Conservation (phyloP, 345 rosid species). For the Camelina laxa region DNA sequence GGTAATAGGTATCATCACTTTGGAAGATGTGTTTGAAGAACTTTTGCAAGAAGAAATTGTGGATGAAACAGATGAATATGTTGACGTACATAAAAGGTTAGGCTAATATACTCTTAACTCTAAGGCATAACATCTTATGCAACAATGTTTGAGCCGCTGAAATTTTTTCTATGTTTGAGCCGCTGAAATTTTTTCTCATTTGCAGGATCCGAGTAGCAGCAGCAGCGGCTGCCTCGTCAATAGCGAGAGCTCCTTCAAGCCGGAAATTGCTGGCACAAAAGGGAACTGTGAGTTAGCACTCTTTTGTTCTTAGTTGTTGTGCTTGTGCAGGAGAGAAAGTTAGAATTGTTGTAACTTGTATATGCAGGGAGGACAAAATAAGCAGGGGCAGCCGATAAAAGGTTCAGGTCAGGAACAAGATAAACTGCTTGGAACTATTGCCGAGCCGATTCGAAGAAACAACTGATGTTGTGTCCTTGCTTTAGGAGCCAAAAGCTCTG, state of each 20-base stretch:
- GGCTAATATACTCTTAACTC: not conserved
- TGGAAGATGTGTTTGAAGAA: constrained; percentile 98
- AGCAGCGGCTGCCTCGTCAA: constrained; percentile 93
- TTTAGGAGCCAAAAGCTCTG: constrained; percentile 5
- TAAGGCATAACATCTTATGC: not conserved
- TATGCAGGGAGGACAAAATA: constrained; percentile 42
- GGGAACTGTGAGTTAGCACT: constrained; percentile 38
- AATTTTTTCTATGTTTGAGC: not conserved
- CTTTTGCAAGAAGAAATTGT: constrained; percentile 97
- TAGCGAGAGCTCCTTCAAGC: constrained; percentile 89
- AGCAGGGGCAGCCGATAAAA: constrained; percentile 37
- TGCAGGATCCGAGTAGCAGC: constrained; percentile 96
- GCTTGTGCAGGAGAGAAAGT: not conserved
- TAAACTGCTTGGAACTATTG: constrained; percentile 33
- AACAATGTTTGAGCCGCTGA: constrained; percentile 14
- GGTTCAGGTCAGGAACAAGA: constrained; percentile 33
- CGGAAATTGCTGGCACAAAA: constrained; percentile 67
- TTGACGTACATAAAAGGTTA: constrained; percentile 95
- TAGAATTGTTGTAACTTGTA: not conserved
- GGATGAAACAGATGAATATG: constrained; percentile 98
- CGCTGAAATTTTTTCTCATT: not conserved
- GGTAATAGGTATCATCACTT: constrained; percentile 92
- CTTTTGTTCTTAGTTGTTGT: not conserved
- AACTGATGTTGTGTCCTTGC: constrained; percentile 27
- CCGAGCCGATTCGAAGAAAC: constrained; percentile 28